Conservation (phyloP, 2,329 filamentous ascomycete species). For the Westerdykella ornata region DNA sequence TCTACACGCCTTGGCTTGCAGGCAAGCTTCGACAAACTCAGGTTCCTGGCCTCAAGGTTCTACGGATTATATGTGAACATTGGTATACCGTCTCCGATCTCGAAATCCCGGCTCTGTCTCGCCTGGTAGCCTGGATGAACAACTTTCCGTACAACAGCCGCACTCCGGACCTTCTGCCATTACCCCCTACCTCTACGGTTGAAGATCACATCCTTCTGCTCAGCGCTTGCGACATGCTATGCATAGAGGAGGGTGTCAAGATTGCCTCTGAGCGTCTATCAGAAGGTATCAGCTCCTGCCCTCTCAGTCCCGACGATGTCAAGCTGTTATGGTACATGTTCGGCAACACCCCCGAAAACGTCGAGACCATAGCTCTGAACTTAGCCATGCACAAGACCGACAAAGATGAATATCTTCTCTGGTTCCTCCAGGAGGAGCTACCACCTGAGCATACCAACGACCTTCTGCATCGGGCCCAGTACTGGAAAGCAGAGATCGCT, state of each 20-base stretch:
- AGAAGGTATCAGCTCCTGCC: background rate
- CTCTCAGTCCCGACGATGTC: background rate
- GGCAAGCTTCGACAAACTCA: background rate
- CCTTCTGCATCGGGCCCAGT: too few species aligned
- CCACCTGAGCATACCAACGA: too few species aligned
- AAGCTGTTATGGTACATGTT: background rate
- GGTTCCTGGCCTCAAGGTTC: background rate
- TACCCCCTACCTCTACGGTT: background rate
- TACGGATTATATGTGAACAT: background rate
- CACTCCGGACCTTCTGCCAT: background rate
- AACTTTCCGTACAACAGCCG: background rate
- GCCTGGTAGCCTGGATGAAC: background rate
- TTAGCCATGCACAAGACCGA: background rate
- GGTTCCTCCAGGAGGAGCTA: too few species aligned
- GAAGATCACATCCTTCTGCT: background rate
- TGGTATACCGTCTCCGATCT: background rate
- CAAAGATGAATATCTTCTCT: too few species aligned
- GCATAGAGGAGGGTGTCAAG: background rate
- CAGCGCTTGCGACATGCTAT: background rate
- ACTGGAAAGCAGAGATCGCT: background rate
- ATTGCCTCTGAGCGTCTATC: background rate
- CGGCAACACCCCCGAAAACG: background rate
- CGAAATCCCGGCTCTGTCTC: background rate
- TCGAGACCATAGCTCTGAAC: background rate
- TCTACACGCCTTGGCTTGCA: background rate